A percentile compares a stretch with the other conserved stretches of the same genome.
These are phyloP conservation scores for Lactarius sanguifluus DNA, from an alignment of 768 basidiomycete genomes.

Conservation along the genomic window DNA sequence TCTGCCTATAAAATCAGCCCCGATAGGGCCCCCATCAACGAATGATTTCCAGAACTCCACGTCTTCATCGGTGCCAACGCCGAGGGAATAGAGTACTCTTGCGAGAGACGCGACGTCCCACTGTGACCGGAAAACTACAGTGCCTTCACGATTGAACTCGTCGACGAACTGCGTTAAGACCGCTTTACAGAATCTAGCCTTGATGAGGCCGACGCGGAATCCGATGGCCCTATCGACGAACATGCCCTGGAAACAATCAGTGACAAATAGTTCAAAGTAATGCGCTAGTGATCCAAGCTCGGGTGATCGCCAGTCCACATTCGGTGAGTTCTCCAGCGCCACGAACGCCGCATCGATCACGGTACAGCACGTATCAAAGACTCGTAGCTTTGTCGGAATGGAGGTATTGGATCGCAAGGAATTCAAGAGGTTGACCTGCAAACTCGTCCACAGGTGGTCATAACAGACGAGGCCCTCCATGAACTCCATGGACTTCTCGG, in stretches of 20 bases:
- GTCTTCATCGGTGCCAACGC: neutral
- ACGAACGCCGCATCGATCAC: conserved; percentile 8
- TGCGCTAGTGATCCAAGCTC: conserved; percentile 8
- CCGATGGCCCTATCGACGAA: neutral
- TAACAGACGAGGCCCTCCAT: conserved; percentile 8
- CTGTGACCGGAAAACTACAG: conserved; percentile 1
- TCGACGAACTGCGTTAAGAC: neutral
- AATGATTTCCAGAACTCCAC: conserved; percentile 4
- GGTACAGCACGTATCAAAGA: conserved; percentile 6
- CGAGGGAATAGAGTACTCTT: conserved; percentile 2
- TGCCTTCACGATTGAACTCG: neutral
- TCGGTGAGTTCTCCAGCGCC: neutral
- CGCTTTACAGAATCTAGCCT: neutral
- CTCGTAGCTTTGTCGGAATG: neutral
- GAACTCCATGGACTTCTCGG: neutral
- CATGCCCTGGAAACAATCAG: conserved; percentile 4
- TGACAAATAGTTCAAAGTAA: conserved; percentile 7
- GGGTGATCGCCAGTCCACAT: conserved; percentile 13
- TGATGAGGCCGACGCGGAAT: conserved; percentile 10
- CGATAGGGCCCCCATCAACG: conserved; percentile 1
- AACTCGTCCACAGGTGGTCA: conserved; percentile 9
- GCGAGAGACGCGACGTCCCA: conserved; percentile 18
- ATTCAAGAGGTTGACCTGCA: conserved; percentile 14
- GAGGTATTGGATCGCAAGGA: neutral
- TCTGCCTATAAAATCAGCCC: neutral